Base-by-base conservation (phyloP, 768 basidiomycete genomes). In the Pisolithus orientalis region DNA sequence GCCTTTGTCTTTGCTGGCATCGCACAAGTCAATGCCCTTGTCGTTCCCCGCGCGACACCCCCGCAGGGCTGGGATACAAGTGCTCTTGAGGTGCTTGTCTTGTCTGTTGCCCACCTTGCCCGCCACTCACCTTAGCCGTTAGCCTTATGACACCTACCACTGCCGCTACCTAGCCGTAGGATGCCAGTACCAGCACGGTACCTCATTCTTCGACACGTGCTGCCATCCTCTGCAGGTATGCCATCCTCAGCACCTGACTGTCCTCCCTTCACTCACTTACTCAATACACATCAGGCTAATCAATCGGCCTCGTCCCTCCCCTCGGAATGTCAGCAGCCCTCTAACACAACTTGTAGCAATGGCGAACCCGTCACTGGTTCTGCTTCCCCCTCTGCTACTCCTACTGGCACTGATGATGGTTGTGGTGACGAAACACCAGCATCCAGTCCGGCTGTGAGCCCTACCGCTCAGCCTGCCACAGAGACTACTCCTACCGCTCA, bases 221-320 rank as follows among this genome's bases (percentile, higher is more conserved):
- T 87, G 88, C 75, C 82, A 82, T 64, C 83, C 87, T 53, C 70
- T 87, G 54, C 72, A 83, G 62, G 83, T 84, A 63, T 66, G 49
- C 44, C 1, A 10, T 40, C 32, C 34, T 59, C 37, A 38, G 56
- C 48, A 31, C 42, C 13, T 14, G 39, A 46, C 44, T 21, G 21
- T 21, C 21, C 21, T 21, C 39, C 31, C 39, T 17, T 21, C 17
- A 27, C 53, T 31, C 34, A 14, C 48, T 57, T 16, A 40, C n/a
- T 44, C 2, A 10, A 13, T 42, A 6, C 13, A 28, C 39, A 14
- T 31, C 24, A 84, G 82, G 73, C 74, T 10, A 76, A 61, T 47
- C 74, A 85, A 70, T 78, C 68, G 49, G 75, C 83, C 39, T 65
- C 62, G 4, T 65, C 67, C 55, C 80, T 78, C 53, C 75, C 77